Base-by-base conservation (phyloP, 2,329 filamentous ascomycete species). In the Diplodia mutila region DNA sequence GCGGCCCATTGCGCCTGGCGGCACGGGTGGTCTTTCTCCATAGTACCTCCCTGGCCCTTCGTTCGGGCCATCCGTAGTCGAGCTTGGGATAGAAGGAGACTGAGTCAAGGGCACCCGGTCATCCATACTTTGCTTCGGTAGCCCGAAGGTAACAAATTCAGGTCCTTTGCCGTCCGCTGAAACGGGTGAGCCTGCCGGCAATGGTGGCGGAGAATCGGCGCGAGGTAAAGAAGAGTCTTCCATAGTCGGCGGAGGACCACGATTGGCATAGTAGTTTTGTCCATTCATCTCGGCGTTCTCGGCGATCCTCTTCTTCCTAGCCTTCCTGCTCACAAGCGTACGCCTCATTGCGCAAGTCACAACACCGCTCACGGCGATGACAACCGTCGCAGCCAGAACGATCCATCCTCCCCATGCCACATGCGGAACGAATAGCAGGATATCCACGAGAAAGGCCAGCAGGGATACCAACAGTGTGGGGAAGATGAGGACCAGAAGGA, bases 261-360 rank as follows among this genome's bases (percentile, higher is more conserved):
- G 78, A 75, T 82, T 80, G 72, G 81, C 78, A 80, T 96, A 97
- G 77, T 91, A 97, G 75, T 94, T 95, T 74, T 95, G 89, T 32
- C 94, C 94, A 77, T 92, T 98, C 94, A 98, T 98, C 77, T 98
- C 94, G 8, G 94, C 92, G 76, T 98, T 97, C 78, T 96, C 91
- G 2, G 89, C 93, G 76, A 98, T 96, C 54, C 93, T 88, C 83
- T 90, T 92, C 85, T 95, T 94, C 70, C 94, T 87, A n/a, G 94
- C 92, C 82, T 97, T 97, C 73, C 94, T 88, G 78, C 92, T 92
- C 69, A 97, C 92, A 67, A 98, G 83, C 2, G 94, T 96, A 69
- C 94, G 89, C 71, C 95, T 91, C 93, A 98, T 98, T 25, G 93
- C 93, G 77, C 94, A 99, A 9, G 93, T 94, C 42, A 97, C 89